Evolutionary conservation across 495 filamentous ascomycete species (phyloP), one percentile per base, ranked within the genome.

Genomic region (Talaromyces adpressus): DNA sequence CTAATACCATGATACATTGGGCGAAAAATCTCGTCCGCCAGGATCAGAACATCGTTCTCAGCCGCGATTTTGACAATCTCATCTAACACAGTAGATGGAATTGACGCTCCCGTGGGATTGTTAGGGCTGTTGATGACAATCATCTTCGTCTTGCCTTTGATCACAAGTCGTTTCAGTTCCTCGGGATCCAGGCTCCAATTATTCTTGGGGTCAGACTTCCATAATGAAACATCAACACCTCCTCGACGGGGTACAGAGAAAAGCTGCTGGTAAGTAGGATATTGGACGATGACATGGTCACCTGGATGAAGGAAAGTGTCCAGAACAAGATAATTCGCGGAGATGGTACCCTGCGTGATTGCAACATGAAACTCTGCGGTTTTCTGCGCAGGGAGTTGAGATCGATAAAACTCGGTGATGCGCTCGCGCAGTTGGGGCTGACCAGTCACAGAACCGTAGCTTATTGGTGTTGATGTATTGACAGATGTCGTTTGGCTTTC

Each of bases 221-320:
- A 92, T 18, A 89, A 66, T 14, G 81, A 81, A 2, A 92, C 87
- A 61, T 87, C 81, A 3, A 89, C 88, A 0, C 89, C 89, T 2
- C 91, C 71, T 53, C 82, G 85, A 62, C 77, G 77, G 0, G 89
- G 89, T 3, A 91, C 80, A 16, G 79, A 69, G 65, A 90, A 91
- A 0, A 91, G 77, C 65, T 91, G 89, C 66, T 90, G 86, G 69
- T 92, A 92, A 16, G 89, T 90, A 2, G 89, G 89, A 67, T 87
- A 84, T 47, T 91, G 85, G 64, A 86, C 90, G 20, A 92, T 81
- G 7, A 91, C 86, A 72, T 92, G 89, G 63, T 91, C 88, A 2
- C 87, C 89, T 0, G 84, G 84, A 2, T 82, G 82, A 0, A 91
- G 68, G 4, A 92, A 77, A 3, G 84, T 77, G 70, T 89, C 91